Conservation (phyloP, 371 early-diverging fungal genomes). For the Mucor circinelloides region DNA sequence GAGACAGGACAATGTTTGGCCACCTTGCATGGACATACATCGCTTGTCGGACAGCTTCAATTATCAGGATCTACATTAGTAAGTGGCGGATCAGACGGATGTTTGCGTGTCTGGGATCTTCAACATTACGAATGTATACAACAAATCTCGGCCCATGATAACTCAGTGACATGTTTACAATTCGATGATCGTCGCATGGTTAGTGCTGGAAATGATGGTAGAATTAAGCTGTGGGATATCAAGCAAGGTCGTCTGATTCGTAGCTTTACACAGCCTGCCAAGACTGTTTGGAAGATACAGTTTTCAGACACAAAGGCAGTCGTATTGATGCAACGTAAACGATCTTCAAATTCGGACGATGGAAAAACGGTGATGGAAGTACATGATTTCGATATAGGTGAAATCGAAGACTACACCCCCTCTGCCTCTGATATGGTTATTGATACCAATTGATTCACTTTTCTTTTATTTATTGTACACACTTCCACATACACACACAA, state of each 20-base stretch:
- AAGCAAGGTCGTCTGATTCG: constrained; percentile 72
- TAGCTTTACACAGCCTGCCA: constrained; percentile 62
- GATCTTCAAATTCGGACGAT: constrained; percentile 33
- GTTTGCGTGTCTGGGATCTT: constrained; percentile 88
- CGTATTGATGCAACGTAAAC: constrained; percentile 57
- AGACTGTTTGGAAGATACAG: constrained; percentile 66
- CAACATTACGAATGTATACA: constrained; percentile 66
- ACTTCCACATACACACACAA: no score
- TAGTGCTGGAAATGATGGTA: constrained; percentile 85
- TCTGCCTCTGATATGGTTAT: constrained; percentile 23
- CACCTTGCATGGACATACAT: constrained; percentile 78
- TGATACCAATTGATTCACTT: constrained; percentile 13
- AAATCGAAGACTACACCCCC: constrained; percentile 25
- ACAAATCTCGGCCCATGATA: constrained; percentile 77
- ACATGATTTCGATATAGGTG: constrained; percentile 50
- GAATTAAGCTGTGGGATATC: constrained; percentile 88
- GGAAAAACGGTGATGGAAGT: constrained; percentile 55
- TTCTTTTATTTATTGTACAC: neutral
- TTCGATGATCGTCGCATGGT: constrained; percentile 83
- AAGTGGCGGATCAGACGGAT: constrained; percentile 88
- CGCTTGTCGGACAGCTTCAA: constrained; percentile 85
- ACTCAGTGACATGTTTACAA: constrained; percentile 87
- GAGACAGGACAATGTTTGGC: constrained; percentile 62
- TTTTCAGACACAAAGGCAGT: constrained; percentile 68
- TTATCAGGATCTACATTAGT: constrained; percentile 73